Conservation (phyloP, 164 flowering plant genomes). For the Vitis rotundifolia region DNA sequence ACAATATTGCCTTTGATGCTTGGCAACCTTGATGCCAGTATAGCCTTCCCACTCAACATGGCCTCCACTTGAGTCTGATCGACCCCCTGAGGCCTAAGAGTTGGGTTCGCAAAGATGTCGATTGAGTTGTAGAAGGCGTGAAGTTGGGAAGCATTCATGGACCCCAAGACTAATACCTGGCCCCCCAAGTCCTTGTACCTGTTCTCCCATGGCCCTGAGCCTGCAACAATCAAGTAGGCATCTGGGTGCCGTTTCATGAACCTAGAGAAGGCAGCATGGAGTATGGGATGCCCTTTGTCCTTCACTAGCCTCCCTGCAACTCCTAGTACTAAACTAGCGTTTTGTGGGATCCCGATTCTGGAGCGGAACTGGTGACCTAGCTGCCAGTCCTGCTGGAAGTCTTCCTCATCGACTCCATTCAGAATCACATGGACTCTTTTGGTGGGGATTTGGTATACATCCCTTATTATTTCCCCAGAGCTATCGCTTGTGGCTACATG, state of each 20-base stretch:
- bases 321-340: slow-evolving; percentile 52
- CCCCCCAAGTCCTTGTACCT: slow-evolving; percentile 47
- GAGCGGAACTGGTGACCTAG: slow-evolving; percentile 34
- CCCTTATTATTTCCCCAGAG: slow-evolving; percentile 39
- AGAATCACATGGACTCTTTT: slow-evolving; percentile 60
- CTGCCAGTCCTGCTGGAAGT: slow-evolving; percentile 28
- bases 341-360: slow-evolving; percentile 38
- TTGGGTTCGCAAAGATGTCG: slow-evolving; percentile 65
- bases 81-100: slow-evolving; percentile 65
- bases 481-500: slow-evolving; percentile 55
- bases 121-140: slow-evolving; percentile 52
- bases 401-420: slow-evolving; percentile 54
- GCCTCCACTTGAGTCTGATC: slow-evolving; percentile 66
- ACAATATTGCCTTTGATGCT: slow-evolving; percentile 58
- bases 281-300: slow-evolving; percentile 70
- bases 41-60: slow-evolving; percentile 62
- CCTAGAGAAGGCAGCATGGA: slow-evolving; percentile 46
- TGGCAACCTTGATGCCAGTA: slow-evolving; percentile 51
- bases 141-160: slow-evolving; percentile 39
- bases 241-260: slow-evolving; percentile 25
- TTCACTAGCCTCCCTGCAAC: slow-evolving; percentile 60
- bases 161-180: slow-evolving; percentile 44
- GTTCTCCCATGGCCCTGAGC: slow-evolving; percentile 59
- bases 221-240: slow-evolving; percentile 52
- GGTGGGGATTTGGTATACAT: slow-evolving; percentile 50